A percentile compares a stretch with the other conserved stretches of the same genome.
Evolutionary conservation across 495 filamentous ascomycete species (phyloP).

Genomic region (Ascodesmis nigricans): DNA sequence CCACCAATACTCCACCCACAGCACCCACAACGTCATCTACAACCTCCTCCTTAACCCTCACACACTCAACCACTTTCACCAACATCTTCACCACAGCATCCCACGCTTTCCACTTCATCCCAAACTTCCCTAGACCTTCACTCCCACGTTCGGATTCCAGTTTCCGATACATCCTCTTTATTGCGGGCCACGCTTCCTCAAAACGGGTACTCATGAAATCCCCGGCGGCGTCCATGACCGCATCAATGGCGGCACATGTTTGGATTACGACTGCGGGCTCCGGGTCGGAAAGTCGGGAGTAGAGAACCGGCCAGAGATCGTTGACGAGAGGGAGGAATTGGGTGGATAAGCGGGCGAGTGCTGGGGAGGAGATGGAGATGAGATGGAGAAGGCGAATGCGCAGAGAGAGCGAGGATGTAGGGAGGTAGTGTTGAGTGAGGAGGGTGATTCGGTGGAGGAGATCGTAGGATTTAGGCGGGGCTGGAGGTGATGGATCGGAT

Average conservation of each 20-base stretch:
- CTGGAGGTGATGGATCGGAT: conserved; percentile 26
- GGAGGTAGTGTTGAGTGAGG: conserved; percentile 65
- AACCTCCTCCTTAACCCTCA: conserved; percentile 36
- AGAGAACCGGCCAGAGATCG: conserved; percentile 63
- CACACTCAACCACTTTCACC: conserved; percentile 30
- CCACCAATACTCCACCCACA: conserved; percentile 27
- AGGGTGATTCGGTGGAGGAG: conserved; percentile 46
- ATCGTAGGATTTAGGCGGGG: conserved; percentile 33
- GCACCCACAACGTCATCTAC: conserved; percentile 47
- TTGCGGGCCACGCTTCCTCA: conserved; percentile 41
- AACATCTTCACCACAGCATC: conserved; percentile 35
- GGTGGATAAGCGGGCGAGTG: conserved; percentile 50
- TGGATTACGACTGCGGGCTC: conserved; percentile 53
- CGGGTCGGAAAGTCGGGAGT: conserved; percentile 45
- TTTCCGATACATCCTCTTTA: conserved; percentile 24
- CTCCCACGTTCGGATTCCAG: conserved; percentile 8
- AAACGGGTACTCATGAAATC: conserved; percentile 59
- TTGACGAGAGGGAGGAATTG: conserved; percentile 75
- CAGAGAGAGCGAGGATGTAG: conserved; percentile 54
- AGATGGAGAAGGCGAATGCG: conserved; percentile 56
- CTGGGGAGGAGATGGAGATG: conserved; percentile 41
- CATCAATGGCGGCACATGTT: conserved; percentile 41
- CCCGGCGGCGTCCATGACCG: conserved; percentile 42
- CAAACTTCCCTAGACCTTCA: conserved; percentile 28
- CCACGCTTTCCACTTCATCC: conserved; percentile 35